Base-by-base conservation (phyloP, 2,329 filamentous ascomycete species). In the Parasarocladium wereldwijsianum region DNA sequence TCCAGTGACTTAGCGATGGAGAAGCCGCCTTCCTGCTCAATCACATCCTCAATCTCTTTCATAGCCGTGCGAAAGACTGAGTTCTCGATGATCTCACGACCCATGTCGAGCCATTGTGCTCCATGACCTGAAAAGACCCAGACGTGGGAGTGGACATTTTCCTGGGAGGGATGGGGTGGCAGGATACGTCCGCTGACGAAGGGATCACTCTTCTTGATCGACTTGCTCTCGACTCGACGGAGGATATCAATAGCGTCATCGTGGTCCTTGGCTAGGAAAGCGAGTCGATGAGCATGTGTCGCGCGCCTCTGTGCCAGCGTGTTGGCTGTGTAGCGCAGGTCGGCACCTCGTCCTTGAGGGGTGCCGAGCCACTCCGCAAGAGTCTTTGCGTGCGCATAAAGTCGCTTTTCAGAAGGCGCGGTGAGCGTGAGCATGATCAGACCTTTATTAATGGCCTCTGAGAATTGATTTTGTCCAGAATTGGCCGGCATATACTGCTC, bases 121-220 rank as follows among this genome's bases (percentile, higher is more conserved):
- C 32, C 32, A 24, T 34, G 32, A 3, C 32, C 32, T 7, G 32
- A 34, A 18, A 34, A 34, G 5, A 34, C 28, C 32, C 32, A 34
- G 16, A 34, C 32, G 24, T 21, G n/a, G n/a, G n/a, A n/a, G n/a
- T n/a, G n/a, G n/a, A n/a, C n/a, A n/a, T n/a, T n/a, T n/a, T n/a
- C n/a, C n/a, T n/a, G n/a, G n/a, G n/a, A n/a, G n/a, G n/a, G n/a
- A n/a, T n/a, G n/a, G n/a, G n/a, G n/a, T n/a, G n/a, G n/a, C n/a
- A n/a, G n/a, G n/a, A n/a, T n/a, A n/a, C n/a, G n/a, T n/a, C n/a
- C n/a, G n/a, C n/a, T n/a, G n/a, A n/a, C n/a, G n/a, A n/a, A n/a
- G n/a, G n/a, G n/a, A n/a, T n/a, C 11, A 17, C 17, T 27, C 23
- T 27, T 31, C n/a, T 26, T 27, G 6, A 13, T 17, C 7, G 26